These are phyloP conservation scores for Aureobasidium pullulans DNA, from an alignment of 2,329 filamentous ascomycete genomes.

Conservation along the genomic window DNA sequence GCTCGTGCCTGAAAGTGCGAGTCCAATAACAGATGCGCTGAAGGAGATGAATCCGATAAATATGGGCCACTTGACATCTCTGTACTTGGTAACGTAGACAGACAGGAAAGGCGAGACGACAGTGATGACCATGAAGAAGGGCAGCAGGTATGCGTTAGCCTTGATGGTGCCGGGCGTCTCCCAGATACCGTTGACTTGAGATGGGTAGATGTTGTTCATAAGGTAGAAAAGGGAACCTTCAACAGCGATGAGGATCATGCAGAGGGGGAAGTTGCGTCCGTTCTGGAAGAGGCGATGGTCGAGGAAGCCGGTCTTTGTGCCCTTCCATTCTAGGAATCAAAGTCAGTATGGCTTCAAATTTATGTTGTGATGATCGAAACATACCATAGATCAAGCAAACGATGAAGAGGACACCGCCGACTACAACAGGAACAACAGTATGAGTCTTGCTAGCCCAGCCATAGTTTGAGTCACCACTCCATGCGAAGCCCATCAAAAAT, in stretches of 20 bases:
- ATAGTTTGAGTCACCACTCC: conserved; percentile 4
- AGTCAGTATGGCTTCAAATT: background rate
- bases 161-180: conserved; percentile 7
- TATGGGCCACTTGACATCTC: conserved; percentile 8
- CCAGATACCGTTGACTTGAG: conserved; percentile 4
- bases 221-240: conserved; percentile 6
- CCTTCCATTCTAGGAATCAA: conserved; percentile 1
- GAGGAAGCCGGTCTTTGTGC: conserved; percentile 8
- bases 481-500: conserved; percentile 9
- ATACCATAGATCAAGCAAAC: conserved; percentile 2
- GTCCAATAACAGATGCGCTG: conserved; percentile 6
- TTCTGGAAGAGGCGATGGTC: conserved; percentile 11
- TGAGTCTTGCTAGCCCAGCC: conserved; percentile 6
- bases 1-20: background rate
- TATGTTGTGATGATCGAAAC: background rate
- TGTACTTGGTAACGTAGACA: conserved; percentile 5
- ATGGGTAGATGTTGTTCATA: conserved; percentile 10
- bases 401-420: conserved; percentile 8
- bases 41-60: conserved; percentile 1
- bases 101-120: conserved; percentile 1
- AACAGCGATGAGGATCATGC: conserved; percentile 5
- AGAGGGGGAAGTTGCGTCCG: conserved; percentile 8
- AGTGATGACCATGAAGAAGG: conserved; percentile 12
- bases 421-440: conserved; percentile 5
- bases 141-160: background rate